Percentiles rank a stretch among this genome's conserved stretches.
Evolutionary conservation across 306 rosid species (phyloP).

Genomic region (Castanopsis chinensis): DNA sequence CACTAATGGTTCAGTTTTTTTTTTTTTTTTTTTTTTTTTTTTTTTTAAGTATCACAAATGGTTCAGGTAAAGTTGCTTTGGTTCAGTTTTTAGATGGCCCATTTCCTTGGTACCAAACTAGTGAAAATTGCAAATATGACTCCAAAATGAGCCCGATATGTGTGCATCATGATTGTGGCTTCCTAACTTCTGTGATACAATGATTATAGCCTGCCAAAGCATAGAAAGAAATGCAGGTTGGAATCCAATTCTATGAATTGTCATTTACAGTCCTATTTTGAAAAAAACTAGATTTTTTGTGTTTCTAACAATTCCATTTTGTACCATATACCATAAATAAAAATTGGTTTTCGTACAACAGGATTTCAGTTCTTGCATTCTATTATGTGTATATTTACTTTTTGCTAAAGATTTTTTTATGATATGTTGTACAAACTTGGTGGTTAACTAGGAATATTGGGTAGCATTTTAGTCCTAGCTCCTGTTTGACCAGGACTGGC

Average conservation of each 20-base stretch:
- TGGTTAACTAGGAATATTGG: too few species aligned
- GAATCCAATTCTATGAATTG: not conserved
- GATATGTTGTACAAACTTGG: not conserved
- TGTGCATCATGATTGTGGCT: constrained; percentile 2
- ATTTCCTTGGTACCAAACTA: not conserved
- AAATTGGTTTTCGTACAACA: too few species aligned
- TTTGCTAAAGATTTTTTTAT: not conserved
- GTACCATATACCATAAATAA: too few species aligned
- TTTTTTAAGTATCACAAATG: not conserved
- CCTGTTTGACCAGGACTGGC: too few species aligned
- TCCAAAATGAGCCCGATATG: not conserved
- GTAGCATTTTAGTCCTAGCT: too few species aligned
- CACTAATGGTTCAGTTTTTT: constrained; percentile 11
- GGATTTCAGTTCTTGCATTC: not conserved
- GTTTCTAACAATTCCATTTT: not conserved
- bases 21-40: too few species aligned
- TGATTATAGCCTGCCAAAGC: not conserved
- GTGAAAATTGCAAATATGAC: not conserved
- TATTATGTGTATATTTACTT: not conserved
- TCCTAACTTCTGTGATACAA: constrained; percentile 1
- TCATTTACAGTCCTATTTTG: not conserved
- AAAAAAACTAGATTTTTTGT: not conserved
- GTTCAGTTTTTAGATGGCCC: constrained; percentile 6
- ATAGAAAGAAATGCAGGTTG: not conserved
- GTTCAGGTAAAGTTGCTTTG: constrained; percentile 25